Conservation (phyloP, 2,329 filamentous ascomycete genomes). For the Aspergillus aculeatus region DNA sequence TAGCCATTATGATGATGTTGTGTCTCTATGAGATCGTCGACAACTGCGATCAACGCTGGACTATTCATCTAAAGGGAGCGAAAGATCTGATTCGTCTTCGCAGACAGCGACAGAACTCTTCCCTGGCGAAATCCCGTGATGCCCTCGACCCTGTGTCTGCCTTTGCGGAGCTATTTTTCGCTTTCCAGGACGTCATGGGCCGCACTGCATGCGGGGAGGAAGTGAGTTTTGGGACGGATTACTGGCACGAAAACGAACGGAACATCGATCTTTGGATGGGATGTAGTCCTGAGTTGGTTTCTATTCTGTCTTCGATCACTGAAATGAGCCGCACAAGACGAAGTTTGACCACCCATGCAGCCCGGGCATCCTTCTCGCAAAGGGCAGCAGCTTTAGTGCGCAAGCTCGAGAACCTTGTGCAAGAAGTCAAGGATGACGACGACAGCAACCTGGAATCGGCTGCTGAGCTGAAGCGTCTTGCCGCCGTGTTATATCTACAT, state of each 20-base stretch:
- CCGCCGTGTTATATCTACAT: conserved; percentile 48
- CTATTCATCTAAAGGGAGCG: conserved; percentile 49
- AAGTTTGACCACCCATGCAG: conserved; percentile 24
- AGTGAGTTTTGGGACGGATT: conserved; percentile 49
- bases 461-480: conserved; percentile 46
- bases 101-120: conserved; percentile 23
- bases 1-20: conserved; percentile 49
- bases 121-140: conserved; percentile 11
- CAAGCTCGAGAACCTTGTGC: conserved; percentile 35
- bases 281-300: conserved; percentile 49
- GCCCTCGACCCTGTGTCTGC: conserved; percentile 30
- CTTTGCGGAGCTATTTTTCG: conserved; percentile 50
- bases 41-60: conserved; percentile 48
- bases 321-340: conserved; percentile 45
- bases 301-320: conserved; percentile 49
- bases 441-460: conserved; percentile 36
- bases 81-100: conserved; percentile 48
- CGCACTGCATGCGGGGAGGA: conserved; percentile 51
- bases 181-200: conserved; percentile 54
- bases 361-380: conserved; percentile 28
- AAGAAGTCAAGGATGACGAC: conserved; percentile 32
- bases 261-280: conserved; percentile 50
- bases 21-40: conserved; percentile 48
- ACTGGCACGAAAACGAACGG: conserved; percentile 44
- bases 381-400: conserved; percentile 37